A percentile compares a stretch with the other conserved stretches of the same genome.
Conservation (phyloP, 768 basidiomycete genomes). For the Naematelia encephala region DNA sequence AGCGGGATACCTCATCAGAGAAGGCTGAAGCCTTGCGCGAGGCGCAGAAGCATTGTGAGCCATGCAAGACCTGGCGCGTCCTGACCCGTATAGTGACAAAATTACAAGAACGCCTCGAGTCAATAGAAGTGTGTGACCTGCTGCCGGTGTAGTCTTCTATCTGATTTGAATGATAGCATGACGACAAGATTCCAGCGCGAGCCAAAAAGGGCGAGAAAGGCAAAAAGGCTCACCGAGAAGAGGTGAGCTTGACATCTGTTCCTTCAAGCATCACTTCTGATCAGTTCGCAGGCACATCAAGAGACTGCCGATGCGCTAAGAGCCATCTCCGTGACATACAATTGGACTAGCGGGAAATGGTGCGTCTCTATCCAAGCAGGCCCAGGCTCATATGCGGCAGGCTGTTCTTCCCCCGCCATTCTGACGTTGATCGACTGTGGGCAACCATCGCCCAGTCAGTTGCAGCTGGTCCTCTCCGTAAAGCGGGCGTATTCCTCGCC, state of each 20-base stretch:
- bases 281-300: constrained; percentile 16
- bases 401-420: constrained; percentile 22
- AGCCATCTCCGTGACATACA: constrained; percentile 7
- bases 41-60: constrained; percentile 16
- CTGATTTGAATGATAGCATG: not conserved
- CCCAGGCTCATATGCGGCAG: not conserved
- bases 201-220: constrained; percentile 21
- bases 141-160: not conserved
- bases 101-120: constrained; percentile 9
- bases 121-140: constrained; percentile 13
- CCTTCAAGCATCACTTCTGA: not conserved
- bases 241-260: constrained; percentile 12
- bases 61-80: not conserved
- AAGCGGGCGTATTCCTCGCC: constrained; percentile 20
- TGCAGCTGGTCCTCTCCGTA: constrained; percentile 21
- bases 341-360: constrained; percentile 33
- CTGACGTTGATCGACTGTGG: constrained; percentile 24
- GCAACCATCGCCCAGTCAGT: constrained; percentile 20
- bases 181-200: constrained; percentile 16
- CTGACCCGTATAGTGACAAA: constrained; percentile 13
- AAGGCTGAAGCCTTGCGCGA: constrained; percentile 6
- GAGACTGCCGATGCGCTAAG: constrained; percentile 10
- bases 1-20: not conserved
- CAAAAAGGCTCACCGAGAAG: constrained; percentile 24
- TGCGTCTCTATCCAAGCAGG: constrained; percentile 6